phyloP scores from a whole-genome alignment of 495 filamentous ascomycete species.

The Penicillium longicatenatum region DNA sequence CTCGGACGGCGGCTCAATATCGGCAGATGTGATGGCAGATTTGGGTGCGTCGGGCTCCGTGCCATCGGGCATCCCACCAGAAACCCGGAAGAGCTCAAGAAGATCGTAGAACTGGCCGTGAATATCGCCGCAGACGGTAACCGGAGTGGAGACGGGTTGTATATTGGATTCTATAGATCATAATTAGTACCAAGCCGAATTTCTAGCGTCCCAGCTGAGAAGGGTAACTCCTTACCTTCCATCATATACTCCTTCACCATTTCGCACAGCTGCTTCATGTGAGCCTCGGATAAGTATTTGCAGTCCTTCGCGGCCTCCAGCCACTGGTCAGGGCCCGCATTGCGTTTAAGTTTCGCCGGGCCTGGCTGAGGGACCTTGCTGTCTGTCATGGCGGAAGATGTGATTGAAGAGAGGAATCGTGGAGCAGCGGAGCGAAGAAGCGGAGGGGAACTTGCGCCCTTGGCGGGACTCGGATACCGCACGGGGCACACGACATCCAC shows the following conservation, averaged over 20 bases:
- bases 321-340: constrained; percentile 94
- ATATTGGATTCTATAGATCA: constrained; percentile 85
- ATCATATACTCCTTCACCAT: constrained; percentile 98
- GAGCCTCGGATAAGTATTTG: constrained; percentile 90
- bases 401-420: constrained; percentile 11
- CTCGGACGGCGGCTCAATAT: constrained; percentile 83
- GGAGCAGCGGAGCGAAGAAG: constrained; percentile 9
- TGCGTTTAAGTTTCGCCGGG: constrained; percentile 77
- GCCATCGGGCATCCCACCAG: constrained; percentile 90
- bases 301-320: constrained; percentile 92
- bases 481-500: constrained; percentile 13
- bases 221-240: constrained; percentile 66
- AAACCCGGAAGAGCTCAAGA: constrained; percentile 93
- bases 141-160: constrained; percentile 92
- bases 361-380: constrained; percentile 83
- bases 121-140: constrained; percentile 97
- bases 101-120: constrained; percentile 99
- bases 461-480: constrained; percentile 20
- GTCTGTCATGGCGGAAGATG: constrained; percentile 40
- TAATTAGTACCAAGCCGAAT: neutral
- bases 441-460: constrained; percentile 16
- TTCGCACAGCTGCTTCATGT: constrained; percentile 98
- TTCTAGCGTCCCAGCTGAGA: neutral
- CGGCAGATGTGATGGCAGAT: constrained; percentile 74
- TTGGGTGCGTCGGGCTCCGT: constrained; percentile 64